Conservation (phyloP, 768 basidiomycete genomes). For the Hericium erinaceus region DNA sequence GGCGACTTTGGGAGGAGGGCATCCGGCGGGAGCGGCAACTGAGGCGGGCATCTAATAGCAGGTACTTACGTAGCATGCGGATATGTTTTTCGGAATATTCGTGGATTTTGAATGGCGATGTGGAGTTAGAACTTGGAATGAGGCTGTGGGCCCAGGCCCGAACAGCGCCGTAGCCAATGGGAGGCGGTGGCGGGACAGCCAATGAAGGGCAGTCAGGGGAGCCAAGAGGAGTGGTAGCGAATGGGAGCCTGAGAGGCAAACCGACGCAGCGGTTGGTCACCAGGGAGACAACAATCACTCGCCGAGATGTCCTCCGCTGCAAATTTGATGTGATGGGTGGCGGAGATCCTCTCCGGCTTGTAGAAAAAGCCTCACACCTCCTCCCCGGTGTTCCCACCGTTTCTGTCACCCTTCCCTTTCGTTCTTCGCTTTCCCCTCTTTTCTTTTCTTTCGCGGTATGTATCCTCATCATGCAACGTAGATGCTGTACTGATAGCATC, state of each 20-base stretch:
- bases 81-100: background rate
- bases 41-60: background rate
- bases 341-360: background rate
- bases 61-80: background rate
- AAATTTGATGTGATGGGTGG: conserved; percentile 2
- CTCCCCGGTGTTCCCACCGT: conserved; percentile 5
- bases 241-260: background rate
- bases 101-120: background rate
- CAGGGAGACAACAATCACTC: background rate
- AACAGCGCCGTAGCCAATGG: background rate
- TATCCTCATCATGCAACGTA: conserved; percentile 5
- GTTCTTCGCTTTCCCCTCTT: conserved; percentile 28
- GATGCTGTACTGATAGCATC: background rate
- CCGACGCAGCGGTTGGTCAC: background rate
- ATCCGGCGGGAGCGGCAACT: background rate
- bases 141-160: background rate
- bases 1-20: conserved; percentile 50
- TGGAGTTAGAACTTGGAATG: background rate
- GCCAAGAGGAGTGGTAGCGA: background rate
- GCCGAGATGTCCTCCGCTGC: conserved; percentile 2
- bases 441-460: conserved; percentile 38
- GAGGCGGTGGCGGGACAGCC: background rate
- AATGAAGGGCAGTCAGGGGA: background rate
- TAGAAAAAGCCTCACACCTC: background rate
- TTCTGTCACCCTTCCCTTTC: conserved; percentile 28